Conservation (phyloP, 176 grass and related monocot genomes). For the Poa annua region DNA sequence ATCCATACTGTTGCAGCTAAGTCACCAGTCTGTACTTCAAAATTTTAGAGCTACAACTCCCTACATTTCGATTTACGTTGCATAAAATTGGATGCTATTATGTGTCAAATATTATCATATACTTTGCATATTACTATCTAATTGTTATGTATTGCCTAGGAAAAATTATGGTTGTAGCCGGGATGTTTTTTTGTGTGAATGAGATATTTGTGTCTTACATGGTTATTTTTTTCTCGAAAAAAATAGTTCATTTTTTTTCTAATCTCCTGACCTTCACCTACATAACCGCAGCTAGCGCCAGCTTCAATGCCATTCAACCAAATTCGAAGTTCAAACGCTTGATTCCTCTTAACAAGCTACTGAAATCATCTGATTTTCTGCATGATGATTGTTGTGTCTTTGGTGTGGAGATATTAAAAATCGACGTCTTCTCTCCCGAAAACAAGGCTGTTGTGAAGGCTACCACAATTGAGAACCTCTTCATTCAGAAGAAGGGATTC, state of each 20-base stretch:
- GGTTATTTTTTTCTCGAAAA: background rate
- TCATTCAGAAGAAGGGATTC: conserved; percentile 40
- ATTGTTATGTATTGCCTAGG: background rate
- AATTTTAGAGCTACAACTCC: background rate
- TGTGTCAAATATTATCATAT: background rate
- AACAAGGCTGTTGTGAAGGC: conserved; percentile 15
- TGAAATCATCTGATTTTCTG: conserved; percentile 43
- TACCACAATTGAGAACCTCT: conserved; percentile 20
- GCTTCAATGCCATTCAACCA: background rate
- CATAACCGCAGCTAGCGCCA: conserved; percentile 1
- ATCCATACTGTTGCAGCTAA: background rate
- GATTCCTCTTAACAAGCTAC: conserved; percentile 24
- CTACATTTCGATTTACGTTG: background rate
- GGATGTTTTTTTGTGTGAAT: too few species aligned
- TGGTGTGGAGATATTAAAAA: conserved; percentile 36
- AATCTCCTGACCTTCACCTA: background rate
- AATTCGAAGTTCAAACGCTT: background rate
- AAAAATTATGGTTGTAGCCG: background rate
- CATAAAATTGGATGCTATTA: background rate
- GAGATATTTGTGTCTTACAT: background rate
- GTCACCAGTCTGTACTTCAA: background rate
- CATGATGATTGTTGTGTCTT: conserved; percentile 42
- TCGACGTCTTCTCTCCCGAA: background rate
- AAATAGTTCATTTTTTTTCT: background rate
- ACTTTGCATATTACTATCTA: background rate